Evolutionary conservation across 257 asterid species (phyloP).

Genomic region (Paulownia fortunei): DNA sequence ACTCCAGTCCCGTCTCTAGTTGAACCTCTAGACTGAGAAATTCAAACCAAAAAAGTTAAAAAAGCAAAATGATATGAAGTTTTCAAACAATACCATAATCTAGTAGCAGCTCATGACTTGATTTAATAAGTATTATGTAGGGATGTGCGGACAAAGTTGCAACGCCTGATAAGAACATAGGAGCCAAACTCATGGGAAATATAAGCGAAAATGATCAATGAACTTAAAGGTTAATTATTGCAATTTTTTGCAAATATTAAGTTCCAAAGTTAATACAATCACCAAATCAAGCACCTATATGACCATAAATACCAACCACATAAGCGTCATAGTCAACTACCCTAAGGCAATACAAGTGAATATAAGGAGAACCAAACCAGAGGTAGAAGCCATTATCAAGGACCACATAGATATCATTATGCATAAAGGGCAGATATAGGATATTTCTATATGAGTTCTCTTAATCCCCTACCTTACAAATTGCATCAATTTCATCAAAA

Average conservation of each 20-base stretch:
- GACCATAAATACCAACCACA: neutral
- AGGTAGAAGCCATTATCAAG: conserved; percentile 24
- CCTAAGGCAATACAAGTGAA: conserved; percentile 6
- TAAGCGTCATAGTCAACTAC: neutral
- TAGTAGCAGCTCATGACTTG: conserved; percentile 25
- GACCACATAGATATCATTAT: conserved; percentile 14
- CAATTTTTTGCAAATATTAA: conserved; percentile 5
- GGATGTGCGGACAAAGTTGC: conserved; percentile 18
- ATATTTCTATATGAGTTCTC: conserved; percentile 21
- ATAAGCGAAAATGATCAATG: neutral
- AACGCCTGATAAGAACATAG: conserved; percentile 16
- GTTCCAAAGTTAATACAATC: conserved; percentile 12
- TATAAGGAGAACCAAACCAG: conserved; percentile 2
- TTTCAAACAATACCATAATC: conserved; percentile 23
- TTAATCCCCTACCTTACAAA: conserved; percentile 79
- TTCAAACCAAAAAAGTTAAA: conserved; percentile 35
- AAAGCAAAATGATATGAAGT: conserved; percentile 12
- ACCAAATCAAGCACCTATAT: conserved; percentile 17
- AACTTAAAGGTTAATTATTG: conserved; percentile 11
- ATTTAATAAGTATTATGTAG: conserved; percentile 11
- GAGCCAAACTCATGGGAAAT: conserved; percentile 23
- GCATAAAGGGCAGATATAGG: conserved; percentile 7
- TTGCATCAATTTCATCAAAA: conserved; percentile 99
- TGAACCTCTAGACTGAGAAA: conserved; percentile 95
- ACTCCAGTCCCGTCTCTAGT: conserved; percentile 99